A percentile compares a stretch with the other conserved stretches of the same genome.
These are phyloP conservation scores for Colletotrichum sp. DNA, from an alignment of 2,329 filamentous ascomycete genomes.

Conservation along the genomic window DNA sequence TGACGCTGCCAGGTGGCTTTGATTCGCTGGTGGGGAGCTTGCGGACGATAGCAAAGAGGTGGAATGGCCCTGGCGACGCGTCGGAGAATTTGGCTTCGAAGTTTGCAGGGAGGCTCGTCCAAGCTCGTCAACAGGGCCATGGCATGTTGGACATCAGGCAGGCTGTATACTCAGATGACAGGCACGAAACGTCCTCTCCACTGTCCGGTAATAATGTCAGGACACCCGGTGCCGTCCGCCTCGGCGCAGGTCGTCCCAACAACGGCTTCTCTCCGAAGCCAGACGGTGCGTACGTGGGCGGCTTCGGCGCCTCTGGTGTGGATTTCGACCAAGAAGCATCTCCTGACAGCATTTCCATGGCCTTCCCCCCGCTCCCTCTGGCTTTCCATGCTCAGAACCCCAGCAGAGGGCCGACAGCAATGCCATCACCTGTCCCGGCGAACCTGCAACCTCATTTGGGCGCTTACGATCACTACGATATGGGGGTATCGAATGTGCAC, in stretches of 20 bases:
- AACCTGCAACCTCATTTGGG: neutral
- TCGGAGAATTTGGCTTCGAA: slow-evolving; percentile 37
- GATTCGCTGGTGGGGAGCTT: slow-evolving; percentile 36
- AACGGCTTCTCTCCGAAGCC: neutral
- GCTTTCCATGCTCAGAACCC: slow-evolving; percentile 29
- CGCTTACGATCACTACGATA: neutral
- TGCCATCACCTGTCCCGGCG: slow-evolving; percentile 10
- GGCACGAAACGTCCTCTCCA: neutral
- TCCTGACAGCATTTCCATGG: slow-evolving; percentile 30
- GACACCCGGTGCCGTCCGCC: neutral
- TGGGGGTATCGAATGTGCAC: neutral
- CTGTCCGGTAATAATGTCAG: neutral
- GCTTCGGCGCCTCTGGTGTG: neutral
- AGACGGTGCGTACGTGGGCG: neutral
- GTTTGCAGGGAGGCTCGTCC: slow-evolving; percentile 33
- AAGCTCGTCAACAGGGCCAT: slow-evolving; percentile 30
- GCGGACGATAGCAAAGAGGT: slow-evolving; percentile 39
- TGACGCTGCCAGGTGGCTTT: slow-evolving; percentile 31
- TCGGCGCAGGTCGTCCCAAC: neutral
- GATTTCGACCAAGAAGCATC: slow-evolving; percentile 17
- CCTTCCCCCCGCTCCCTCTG: slow-evolving; percentile 35
- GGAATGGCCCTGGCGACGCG: slow-evolving; percentile 32
- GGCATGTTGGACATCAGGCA: slow-evolving; percentile 35
- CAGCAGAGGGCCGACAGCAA: slow-evolving; percentile 9
- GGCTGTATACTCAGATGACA: slow-evolving; percentile 34